Conservation (phyloP, 345 rosid species). For the Sisymbrium altissimum region DNA sequence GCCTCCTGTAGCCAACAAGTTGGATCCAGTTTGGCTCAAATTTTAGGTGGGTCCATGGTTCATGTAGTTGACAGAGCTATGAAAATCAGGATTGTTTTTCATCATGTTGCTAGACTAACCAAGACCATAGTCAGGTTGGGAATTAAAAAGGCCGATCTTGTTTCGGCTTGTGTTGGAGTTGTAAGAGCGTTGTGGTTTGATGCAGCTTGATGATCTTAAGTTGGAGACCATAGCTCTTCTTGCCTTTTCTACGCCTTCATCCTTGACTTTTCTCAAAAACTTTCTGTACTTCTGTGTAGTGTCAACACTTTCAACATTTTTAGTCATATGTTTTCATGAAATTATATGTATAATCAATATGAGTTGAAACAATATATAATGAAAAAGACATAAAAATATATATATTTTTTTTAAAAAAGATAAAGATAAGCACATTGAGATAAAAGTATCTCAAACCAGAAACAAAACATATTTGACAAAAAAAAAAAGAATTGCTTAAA, state of each 20-base stretch:
- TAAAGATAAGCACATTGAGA: too few relatives aligned
- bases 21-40: background rate
- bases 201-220: constrained; percentile 23
- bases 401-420: too few relatives aligned
- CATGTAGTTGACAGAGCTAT: background rate
- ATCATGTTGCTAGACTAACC: constrained; percentile 1
- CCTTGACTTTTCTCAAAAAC: constrained; percentile 35
- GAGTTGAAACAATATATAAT: background rate
- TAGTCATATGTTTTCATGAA: background rate
- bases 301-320: background rate
- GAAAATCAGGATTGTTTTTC: background rate
- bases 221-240: constrained; percentile 13
- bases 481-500: too few relatives aligned
- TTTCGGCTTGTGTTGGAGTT: background rate
- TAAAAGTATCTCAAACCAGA: too few relatives aligned
- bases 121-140: background rate
- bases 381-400: too few relatives aligned
- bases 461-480: too few relatives aligned
- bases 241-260: background rate
- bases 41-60: background rate
- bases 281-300: constrained; percentile 52
- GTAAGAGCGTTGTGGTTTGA: background rate
- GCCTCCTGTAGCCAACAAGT: background rate
- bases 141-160: background rate
- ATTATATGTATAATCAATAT: background rate